Percentiles rank a stretch among this genome's conserved stretches.
These are phyloP conservation scores for Lasiodiplodia citricola DNA, from an alignment of 2,329 filamentous ascomycete genomes.

Conservation along the genomic window DNA sequence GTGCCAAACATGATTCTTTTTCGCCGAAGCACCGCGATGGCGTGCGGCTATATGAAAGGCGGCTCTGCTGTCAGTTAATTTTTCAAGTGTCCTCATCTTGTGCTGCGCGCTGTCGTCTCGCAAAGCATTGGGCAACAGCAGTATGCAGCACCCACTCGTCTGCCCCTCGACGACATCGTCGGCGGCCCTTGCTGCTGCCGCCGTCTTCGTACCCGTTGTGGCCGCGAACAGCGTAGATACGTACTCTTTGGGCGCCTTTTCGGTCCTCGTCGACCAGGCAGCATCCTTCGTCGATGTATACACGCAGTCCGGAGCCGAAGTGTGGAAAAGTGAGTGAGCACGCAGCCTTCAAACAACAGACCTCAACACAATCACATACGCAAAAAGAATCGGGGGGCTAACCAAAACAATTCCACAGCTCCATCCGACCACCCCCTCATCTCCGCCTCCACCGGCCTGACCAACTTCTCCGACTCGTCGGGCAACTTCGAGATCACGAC, in stretches of 20 bases:
- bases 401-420: background rate
- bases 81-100: background rate
- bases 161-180: conserved; percentile 8
- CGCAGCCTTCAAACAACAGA: background rate
- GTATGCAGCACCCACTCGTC: conserved; percentile 17
- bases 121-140: background rate
- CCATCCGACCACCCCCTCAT: conserved; percentile 19
- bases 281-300: conserved; percentile 1
- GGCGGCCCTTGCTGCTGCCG: conserved; percentile 8
- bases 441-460: conserved; percentile 16
- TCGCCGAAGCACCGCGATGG: background rate
- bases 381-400: background rate
- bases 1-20: background rate
- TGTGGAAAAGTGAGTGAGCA: conserved; percentile 15
- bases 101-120: background rate
- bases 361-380: background rate
- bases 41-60: background rate
- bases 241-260: conserved; percentile 9
- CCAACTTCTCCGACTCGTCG: conserved; percentile 25
- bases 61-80: background rate
- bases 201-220: background rate
- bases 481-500: conserved; percentile 26
- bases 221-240: background rate
- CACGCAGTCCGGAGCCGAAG: conserved; percentile 3
- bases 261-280: conserved; percentile 2